Percentiles rank a stretch among this genome's conserved stretches.
These are phyloP conservation scores for Penicillium sp. DNA, from an alignment of 2,329 filamentous ascomycete species.

Conservation along the genomic window DNA sequence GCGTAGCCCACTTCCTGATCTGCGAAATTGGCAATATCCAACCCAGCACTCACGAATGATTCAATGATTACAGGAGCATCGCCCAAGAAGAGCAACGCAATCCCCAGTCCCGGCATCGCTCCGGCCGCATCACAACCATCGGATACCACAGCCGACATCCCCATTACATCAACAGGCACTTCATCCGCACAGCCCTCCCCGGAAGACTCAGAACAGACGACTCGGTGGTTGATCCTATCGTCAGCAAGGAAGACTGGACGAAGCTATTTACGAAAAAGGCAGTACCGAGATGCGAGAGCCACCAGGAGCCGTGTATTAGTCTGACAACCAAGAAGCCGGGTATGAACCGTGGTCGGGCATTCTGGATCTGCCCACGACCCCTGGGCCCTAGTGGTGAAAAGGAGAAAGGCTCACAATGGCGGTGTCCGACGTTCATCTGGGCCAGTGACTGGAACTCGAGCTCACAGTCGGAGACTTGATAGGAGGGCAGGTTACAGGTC, in stretches of 20 bases:
- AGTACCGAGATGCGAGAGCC: slow-evolving; percentile 72
- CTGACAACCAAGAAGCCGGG: slow-evolving; percentile 84
- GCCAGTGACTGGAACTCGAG: slow-evolving; percentile 55
- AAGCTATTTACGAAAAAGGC: slow-evolving; percentile 72
- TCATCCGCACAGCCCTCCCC: slow-evolving; percentile 5
- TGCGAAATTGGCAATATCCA: neutral
- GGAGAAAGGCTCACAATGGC: slow-evolving; percentile 78
- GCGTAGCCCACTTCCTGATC: neutral
- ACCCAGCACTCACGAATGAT: neutral
- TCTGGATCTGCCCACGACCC: slow-evolving; percentile 69
- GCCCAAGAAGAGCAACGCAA: neutral
- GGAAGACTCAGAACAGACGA: slow-evolving; percentile 39
- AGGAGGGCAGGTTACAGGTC: neutral
- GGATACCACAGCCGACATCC: neutral
- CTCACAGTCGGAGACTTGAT: slow-evolving; percentile 4
- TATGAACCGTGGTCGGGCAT: slow-evolving; percentile 65
- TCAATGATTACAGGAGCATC: neutral
- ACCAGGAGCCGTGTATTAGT: slow-evolving; percentile 79
- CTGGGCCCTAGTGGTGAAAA: slow-evolving; percentile 80
- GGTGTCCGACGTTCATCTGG: slow-evolving; percentile 79
- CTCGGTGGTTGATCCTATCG: slow-evolving; percentile 58
- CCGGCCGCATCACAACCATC: neutral
- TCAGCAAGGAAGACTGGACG: slow-evolving; percentile 76
- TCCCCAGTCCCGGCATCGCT: too few relatives aligned
- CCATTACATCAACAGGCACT: neutral